phyloP scores from a whole-genome alignment of 495 filamentous ascomycete species.

The Aspergillus bridgeri region DNA sequence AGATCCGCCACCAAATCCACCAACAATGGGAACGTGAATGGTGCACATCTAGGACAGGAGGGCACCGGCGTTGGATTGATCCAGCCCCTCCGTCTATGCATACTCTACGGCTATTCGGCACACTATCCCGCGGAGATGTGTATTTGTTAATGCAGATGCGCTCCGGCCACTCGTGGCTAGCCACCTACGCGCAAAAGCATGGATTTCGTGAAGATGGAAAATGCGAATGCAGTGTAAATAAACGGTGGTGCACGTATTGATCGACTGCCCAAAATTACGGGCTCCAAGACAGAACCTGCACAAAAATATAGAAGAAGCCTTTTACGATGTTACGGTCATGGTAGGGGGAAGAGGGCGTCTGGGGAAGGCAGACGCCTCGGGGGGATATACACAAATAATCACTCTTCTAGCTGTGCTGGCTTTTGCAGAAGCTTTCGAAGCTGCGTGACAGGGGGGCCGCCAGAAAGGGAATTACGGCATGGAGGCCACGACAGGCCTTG shows the following conservation, averaged over 20 bases:
- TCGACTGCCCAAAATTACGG: no score
- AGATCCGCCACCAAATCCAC: not conserved
- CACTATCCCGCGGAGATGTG: not conserved
- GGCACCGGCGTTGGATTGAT: not conserved
- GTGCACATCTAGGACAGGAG: not conserved
- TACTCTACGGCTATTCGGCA: not conserved
- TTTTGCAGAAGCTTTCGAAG: conserved; percentile 1
- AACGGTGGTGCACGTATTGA: no score
- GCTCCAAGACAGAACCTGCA: no score
- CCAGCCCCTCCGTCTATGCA: not conserved
- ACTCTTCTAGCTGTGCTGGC: not conserved
- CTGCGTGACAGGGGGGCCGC: not conserved
- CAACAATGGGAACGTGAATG: conserved; percentile 2
- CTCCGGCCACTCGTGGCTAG: not conserved
- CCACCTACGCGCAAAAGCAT: not conserved
- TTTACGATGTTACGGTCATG: not conserved
- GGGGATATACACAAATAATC: not conserved
- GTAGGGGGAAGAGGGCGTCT: not conserved
- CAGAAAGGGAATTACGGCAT: not conserved
- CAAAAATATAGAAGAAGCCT: not conserved
- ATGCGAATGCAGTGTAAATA: not conserved
- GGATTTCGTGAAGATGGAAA: not conserved
- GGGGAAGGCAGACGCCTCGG: no score
- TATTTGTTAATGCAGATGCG: not conserved
- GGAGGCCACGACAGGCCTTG: not conserved